Base-by-base conservation (phyloP, 192 early-diverging fungal genomes). In the Podochytrium sp. region DNA sequence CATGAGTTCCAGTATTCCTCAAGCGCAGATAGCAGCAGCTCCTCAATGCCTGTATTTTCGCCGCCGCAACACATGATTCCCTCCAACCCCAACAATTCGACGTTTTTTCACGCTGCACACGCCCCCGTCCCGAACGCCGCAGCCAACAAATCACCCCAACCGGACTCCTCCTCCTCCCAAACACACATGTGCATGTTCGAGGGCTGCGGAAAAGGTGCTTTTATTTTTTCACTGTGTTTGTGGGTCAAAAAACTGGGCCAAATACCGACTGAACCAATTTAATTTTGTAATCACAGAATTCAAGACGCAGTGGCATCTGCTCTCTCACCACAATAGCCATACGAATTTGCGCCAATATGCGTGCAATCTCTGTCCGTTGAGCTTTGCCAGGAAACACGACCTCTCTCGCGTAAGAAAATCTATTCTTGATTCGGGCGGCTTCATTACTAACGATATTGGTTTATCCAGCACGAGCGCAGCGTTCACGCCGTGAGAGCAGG, bases 351-450 rank as follows among this genome's bases (percentile, higher is more conserved):
- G 38, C 10, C 37, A 16, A 27, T 62, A 37, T 27, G 7, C 10
- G 30, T 62, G 60, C 10, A 0, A 7, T 20, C 0, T 39, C 14
- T 62, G 60, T 35, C 34, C 16, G 16, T 6, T 62, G 33, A 38
- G 16, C 16, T 62, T 62, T 62, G 37, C 60, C 7, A 29, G 60
- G 60, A 62, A 62, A 62, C 60, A 62, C 38, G 60, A 62, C 38
- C 18, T 62, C 33, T 37, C 10, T 20, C 60, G 60, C 43, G 43
- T 47, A 47, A 47, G 43, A 12, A 7, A 47, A 47, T 47, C 43
- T 47, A 7, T 20, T 47, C 20, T 7, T 47, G 20, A 47, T 12
- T 12, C 7, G 43, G 7, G 7, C 43, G 10, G 20, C 10, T 20
- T 47, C 20, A 12, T 47, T 47, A 47, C 43, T 12, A 47, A 47